These are phyloP conservation scores for Scutellaria baicalensis DNA, from an alignment of 257 asterid species.

Conservation along the genomic window DNA sequence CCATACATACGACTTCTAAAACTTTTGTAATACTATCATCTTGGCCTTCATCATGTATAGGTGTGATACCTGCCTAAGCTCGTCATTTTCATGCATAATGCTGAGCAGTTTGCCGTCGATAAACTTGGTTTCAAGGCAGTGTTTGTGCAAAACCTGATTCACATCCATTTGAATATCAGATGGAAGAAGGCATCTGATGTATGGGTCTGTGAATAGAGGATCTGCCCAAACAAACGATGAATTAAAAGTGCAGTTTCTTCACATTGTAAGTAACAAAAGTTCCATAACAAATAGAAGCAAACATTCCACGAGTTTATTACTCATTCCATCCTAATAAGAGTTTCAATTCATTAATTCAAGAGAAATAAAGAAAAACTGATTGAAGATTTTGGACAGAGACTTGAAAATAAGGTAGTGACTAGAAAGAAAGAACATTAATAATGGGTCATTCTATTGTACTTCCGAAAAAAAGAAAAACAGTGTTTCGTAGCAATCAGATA, in stretches of 20 bases:
- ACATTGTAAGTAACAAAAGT: background rate
- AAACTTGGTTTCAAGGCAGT: slow-evolving; percentile 73
- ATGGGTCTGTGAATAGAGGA: slow-evolving; percentile 71
- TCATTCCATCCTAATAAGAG: background rate
- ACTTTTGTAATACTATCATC: background rate
- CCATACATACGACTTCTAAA: background rate
- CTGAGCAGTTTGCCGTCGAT: slow-evolving; percentile 62
- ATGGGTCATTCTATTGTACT: background rate
- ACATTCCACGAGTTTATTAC: background rate
- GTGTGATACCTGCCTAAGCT: slow-evolving; percentile 56
- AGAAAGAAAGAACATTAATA: background rate
- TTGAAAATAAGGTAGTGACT: background rate
- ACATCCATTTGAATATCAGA: slow-evolving; percentile 20
- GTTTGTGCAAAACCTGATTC: slow-evolving; percentile 31
- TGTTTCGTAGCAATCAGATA: background rate
- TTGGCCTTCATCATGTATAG: background rate
- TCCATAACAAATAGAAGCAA: background rate
- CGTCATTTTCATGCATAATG: slow-evolving; percentile 37
- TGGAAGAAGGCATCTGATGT: slow-evolving; percentile 63
- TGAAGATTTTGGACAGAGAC: background rate
- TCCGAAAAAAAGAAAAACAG: no score
- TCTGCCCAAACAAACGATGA: slow-evolving; percentile 33
- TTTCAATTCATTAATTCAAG: background rate
- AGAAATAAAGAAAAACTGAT: background rate
- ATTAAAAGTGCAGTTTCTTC: background rate